phyloP scores from a whole-genome alignment of 2,329 filamentous ascomycete species.

The Fusarium staphyleae region DNA sequence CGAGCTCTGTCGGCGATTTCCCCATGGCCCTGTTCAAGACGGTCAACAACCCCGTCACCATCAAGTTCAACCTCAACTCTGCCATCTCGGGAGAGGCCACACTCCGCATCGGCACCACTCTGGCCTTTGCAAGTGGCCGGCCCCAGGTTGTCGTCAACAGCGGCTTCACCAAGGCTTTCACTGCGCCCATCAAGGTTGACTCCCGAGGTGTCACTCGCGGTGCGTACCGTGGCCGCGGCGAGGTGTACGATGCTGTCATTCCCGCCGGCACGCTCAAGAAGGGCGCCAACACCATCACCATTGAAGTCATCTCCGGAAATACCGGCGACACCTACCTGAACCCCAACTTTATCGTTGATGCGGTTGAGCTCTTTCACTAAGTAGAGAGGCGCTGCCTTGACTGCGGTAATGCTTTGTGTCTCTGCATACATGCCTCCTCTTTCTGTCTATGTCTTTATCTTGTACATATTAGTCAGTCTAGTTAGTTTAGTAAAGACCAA shows the following conservation, averaged over 20 bases:
- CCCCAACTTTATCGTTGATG: slow-evolving; percentile 58
- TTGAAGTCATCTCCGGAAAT: slow-evolving; percentile 65
- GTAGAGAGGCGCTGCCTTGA: not conserved
- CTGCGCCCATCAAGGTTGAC: slow-evolving; percentile 67
- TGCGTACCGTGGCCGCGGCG: slow-evolving; percentile 68
- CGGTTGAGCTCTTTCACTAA: slow-evolving; percentile 40
- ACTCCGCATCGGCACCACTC: slow-evolving; percentile 69
- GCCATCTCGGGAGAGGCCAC: slow-evolving; percentile 60
- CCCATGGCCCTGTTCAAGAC: slow-evolving; percentile 72
- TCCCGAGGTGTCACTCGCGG: slow-evolving; percentile 71
- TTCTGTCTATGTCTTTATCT: not conserved
- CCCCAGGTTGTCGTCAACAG: slow-evolving; percentile 65
- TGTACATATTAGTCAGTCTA: slow-evolving; percentile 33
- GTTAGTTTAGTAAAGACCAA: too few species aligned
- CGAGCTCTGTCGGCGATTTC: slow-evolving; percentile 59
- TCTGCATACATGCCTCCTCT: not conserved
- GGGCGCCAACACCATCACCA: slow-evolving; percentile 70
- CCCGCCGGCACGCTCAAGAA: slow-evolving; percentile 64
- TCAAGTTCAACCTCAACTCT: slow-evolving; percentile 63
- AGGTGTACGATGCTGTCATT: slow-evolving; percentile 69
- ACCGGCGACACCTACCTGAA: slow-evolving; percentile 61
- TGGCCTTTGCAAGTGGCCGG: slow-evolving; percentile 66
- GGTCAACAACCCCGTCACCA: slow-evolving; percentile 66
- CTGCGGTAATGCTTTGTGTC: not conserved
- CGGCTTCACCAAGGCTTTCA: slow-evolving; percentile 54